A percentile compares a stretch with the other conserved stretches of the same genome.
Conservation (phyloP, 2,329 filamentous ascomycete species). For the Cercospora sp. region DNA sequence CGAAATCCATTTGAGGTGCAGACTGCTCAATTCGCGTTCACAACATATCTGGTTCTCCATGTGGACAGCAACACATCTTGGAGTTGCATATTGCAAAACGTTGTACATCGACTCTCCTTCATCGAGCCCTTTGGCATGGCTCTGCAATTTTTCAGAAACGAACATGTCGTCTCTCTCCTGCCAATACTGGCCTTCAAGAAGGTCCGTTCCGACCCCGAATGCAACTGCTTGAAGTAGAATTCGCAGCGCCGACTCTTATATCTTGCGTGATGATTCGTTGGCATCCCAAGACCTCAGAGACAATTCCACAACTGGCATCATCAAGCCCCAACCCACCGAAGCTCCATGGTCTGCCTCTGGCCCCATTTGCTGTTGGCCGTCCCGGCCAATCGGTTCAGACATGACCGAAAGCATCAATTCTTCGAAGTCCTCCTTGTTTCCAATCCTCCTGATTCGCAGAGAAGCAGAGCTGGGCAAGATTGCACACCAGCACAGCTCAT, state of each 20-base stretch:
- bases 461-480: neutral
- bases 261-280: neutral
- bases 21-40: neutral
- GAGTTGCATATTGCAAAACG: neutral
- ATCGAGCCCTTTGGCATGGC: neutral
- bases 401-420: neutral
- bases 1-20: neutral
- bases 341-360: neutral
- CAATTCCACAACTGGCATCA: neutral
- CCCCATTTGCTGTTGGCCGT: neutral
- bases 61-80: neutral
- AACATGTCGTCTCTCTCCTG: neutral
- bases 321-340: neutral
- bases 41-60: neutral
- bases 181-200: neutral
- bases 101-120: neutral
- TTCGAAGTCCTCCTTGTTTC: neutral
- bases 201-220: neutral
- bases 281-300: fast-evolving
- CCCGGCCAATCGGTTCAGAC: neutral
- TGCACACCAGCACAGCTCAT: neutral
- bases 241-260: neutral
- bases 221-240: neutral
- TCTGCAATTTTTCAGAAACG: neutral
- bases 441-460: neutral